Evolutionary conservation across 2,329 filamentous ascomycete species (phyloP).

Genomic region (Aspergillus felis): DNA sequence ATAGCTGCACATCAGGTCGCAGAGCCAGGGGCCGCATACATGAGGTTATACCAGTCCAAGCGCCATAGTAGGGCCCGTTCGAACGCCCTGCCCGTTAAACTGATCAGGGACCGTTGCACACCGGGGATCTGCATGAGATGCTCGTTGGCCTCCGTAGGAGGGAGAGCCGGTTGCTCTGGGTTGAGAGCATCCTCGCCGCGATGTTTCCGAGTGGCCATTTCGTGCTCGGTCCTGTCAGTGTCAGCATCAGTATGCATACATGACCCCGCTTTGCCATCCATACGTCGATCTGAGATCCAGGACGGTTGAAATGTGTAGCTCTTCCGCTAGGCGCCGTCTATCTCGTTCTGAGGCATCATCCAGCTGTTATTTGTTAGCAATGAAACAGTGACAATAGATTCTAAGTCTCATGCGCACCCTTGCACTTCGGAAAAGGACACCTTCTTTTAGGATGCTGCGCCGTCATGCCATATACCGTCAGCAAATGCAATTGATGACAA

Average conservation of each 20-base stretch:
- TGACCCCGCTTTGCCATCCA: conserved; percentile 5
- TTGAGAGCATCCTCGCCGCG: conserved; percentile 34
- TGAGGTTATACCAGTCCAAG: conserved; percentile 63
- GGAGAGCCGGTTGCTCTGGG: conserved; percentile 27
- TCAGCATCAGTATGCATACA: background rate
- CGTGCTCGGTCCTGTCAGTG: conserved; percentile 63
- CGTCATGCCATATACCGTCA: background rate
- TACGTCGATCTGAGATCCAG: conserved; percentile 77
- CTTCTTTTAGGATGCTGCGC: conserved; percentile 52
- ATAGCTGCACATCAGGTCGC: background rate
- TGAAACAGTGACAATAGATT: background rate
- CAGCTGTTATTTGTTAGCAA: conserved; percentile 25
- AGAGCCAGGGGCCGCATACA: conserved; percentile 42
- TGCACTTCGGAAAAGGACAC: conserved; percentile 65
- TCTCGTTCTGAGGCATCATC: conserved; percentile 71
- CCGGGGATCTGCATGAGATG: conserved; percentile 61
- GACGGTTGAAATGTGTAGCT: conserved; percentile 65
- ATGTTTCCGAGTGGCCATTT: conserved; percentile 62
- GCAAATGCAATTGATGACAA: background rate
- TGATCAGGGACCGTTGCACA: conserved; percentile 63
- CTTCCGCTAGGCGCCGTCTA: conserved; percentile 54
- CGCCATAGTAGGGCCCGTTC: conserved; percentile 64
- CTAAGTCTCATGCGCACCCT: conserved; percentile 46
- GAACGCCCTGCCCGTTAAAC: conserved; percentile 69
- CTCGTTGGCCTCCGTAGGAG: conserved; percentile 46